These are phyloP conservation scores for Casuarina equisetifolia DNA, from an alignment of 306 rosid species.

Conservation along the genomic window DNA sequence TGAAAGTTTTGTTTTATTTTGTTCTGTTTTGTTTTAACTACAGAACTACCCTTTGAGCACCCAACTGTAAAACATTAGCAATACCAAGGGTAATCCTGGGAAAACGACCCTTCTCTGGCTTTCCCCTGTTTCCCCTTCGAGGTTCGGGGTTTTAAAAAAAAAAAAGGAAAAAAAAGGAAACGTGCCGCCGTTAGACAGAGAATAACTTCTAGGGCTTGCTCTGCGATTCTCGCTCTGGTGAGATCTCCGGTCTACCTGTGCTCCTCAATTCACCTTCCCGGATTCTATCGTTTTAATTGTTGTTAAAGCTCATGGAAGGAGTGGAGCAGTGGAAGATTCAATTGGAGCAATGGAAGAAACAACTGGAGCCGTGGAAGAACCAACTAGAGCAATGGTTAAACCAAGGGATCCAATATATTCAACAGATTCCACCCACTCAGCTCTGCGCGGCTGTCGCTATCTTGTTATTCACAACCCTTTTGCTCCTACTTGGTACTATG, in stretches of 20 bases:
- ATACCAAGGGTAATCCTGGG: background rate
- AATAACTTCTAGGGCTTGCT: no score
- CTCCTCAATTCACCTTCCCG: background rate
- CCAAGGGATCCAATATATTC: conserved; percentile 35
- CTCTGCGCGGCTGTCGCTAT: conserved; percentile 57
- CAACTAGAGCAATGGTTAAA: conserved; percentile 32
- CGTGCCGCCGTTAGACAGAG: no score
- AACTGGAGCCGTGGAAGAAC: conserved; percentile 51
- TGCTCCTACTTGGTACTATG: conserved; percentile 43
- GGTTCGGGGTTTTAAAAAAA: no score
- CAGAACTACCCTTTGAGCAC: no score
- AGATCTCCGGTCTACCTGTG: background rate
- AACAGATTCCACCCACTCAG: conserved; percentile 57
- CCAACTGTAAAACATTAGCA: no score
- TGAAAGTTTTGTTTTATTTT: no score
- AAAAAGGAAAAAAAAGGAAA: no score
- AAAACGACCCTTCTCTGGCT: no score
- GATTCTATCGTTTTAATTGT: background rate
- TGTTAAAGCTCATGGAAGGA: background rate
- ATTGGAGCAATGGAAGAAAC: conserved; percentile 4
- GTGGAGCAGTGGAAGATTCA: background rate
- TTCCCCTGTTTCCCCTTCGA: no score
- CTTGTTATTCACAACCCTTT: conserved; percentile 43
- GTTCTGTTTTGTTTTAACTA: no score
- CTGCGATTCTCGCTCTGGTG: background rate